Base-by-base conservation (phyloP, 2,329 filamentous ascomycete species). In the Xylariaceae sp. region DNA sequence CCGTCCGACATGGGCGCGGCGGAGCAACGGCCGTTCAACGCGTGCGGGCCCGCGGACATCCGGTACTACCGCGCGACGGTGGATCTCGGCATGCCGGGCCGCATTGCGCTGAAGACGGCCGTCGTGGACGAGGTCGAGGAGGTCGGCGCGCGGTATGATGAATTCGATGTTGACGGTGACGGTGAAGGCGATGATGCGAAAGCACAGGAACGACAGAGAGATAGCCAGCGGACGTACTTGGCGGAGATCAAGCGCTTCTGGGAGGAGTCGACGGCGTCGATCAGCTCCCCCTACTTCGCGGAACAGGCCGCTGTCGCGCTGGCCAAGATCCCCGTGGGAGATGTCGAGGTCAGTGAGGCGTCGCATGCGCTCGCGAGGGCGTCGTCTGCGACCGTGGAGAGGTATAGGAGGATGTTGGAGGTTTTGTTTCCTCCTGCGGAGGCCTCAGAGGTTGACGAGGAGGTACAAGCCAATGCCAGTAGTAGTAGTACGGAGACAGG, bases 31-130 rank as follows among this genome's bases (percentile, higher is more conserved):
- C 40, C 34, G 0, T 52, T 52, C 40, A 38, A 47, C 15, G 50
- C 50, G 23, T 52, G 50, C 21, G 50, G 50, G 0, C 47, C 45
- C 2, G 50, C 47, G 4, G 50, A 52, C 16, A 34, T 35, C 9
- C 45, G 50, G 0, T 52, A 43, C 33, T 49, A 50, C 17, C 50
- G 47, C 24, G 50, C 40, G n/a, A n/a, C n/a, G n/a, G n/a, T n/a
- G 14, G 43, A 43, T 4, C 33, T 19, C 9, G 26, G 29, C 15
- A 26, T 5, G 5, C 12, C 33, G 13, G 38, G 36, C 11, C 38
- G 38, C n/a, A 30, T 49, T 4, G 27, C 46, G 1, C 24, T 51
- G 3, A 51, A 48, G 36, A 40, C 41, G 2, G 45, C 43, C n/a
- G 26, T 48, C 9, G 44, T 51, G 1, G 45, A 44, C 17, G 29